Base-by-base conservation (phyloP, 768 basidiomycete genomes). In the Bullera alba region DNA sequence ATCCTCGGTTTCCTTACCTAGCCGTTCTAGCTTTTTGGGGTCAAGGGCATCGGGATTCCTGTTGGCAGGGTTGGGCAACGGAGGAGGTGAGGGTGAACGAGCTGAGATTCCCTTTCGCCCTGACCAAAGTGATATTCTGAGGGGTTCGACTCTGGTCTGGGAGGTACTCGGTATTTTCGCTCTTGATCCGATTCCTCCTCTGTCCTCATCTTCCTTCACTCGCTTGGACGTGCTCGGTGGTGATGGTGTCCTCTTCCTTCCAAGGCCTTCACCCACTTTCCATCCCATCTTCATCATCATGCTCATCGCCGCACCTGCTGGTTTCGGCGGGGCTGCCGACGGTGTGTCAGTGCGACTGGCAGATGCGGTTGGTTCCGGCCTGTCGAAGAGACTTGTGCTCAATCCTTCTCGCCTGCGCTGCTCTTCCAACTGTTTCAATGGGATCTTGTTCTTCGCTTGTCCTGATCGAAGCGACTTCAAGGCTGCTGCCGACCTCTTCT, bases 231-330 rank as follows among this genome's bases (percentile, higher is more conserved):
- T 52, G 35, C 23, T 14, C 15, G 46, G 41, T 14, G 62, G 60
- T 2, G 54, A 53, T 15, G 53, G 25, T 17, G 52, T 52, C 21
- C 57, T 48, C 36, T 60, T 55, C 50, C 58, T 65, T 6, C 70
- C 70, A 27, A 72, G 39, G 16, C 64, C 61, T 51, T 72, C 68
- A 10, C 70, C 70, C 4, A 61, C 53, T 50, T 69, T 69, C 70
- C 70, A 72, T 30, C 70, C 70, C 70, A 72, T 72, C 58, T 65
- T 68, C 56, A 61, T 61, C 70, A 72, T 72, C 66, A 72, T 61
- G 25, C 46, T 59, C 60, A 72, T 61, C 14, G 50, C 53, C 16
- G 50, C 57, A 4, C 62, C 62, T 27, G 42, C 28, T 10, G 4
- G 22, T 14, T 14, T 17, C 32, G 37, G 26, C 3, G 16, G 46